Evolutionary conservation across 148 eudicot genomes (phyloP), one percentile per base, ranked within the genome.

Genomic region (Camellia japonica): DNA sequence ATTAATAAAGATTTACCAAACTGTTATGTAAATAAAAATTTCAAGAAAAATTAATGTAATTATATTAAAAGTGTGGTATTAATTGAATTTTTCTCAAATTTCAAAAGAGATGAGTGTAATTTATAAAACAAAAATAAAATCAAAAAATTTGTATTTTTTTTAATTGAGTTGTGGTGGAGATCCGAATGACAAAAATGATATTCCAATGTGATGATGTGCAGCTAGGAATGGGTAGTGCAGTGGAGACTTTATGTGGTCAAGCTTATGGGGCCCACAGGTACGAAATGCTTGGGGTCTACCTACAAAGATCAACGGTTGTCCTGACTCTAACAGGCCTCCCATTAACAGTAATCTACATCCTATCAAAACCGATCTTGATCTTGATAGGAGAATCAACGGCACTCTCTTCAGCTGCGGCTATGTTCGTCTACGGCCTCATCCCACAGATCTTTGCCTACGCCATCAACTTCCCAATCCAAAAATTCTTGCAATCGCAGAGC

Each of bases 221-320:
- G 93, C 83, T 90, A 9, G 93, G 93, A 0, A 90, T 90, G 93
- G 94, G 90, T 12, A 91, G 94, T 66, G 94, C 94, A 14, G 92
- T 91, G 38, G 94, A 91, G 75, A 91, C 94, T 0, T 86, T 89
- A 0, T 91, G 94, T 68, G 94, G 94, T 3, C 92, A 91, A 85
- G 94, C 94, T 0, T 91, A 85, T 46, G 94, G 94, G 0, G 94
- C 92, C n/a, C 85, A 82, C 52, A 78, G 70, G 16, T 87, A 85
- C 84, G 86, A 85, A 6, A 88, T 91, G 92, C 82, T 91, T 8
- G 94, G 94, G 18, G 80, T 88, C 52, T 91, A 91, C 75, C 85
- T 91, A n/a, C 92, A 91, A 74, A 86, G 92, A 76, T 77, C 92
- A 23, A 83, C 90, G 44, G 74, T 89, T 8, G 86, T 89, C 65